Evolutionary conservation across 768 basidiomycete genomes (phyloP).

Genomic region (Favolaschia claudopus): DNA sequence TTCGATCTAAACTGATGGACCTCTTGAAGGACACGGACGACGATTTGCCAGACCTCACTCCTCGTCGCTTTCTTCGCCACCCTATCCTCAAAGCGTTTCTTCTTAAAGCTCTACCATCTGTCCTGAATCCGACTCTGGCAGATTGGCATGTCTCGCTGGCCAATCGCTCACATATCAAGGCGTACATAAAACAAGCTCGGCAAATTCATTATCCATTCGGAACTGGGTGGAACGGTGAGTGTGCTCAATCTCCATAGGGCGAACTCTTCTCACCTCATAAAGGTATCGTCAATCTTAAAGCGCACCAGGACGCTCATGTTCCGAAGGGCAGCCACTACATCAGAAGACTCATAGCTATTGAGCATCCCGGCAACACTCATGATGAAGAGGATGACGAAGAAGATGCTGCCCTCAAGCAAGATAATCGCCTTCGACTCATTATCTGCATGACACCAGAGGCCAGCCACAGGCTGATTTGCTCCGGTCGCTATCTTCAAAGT

Average conservation of each 20-base stretch:
- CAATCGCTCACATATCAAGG: conserved; percentile 23
- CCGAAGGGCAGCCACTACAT: conserved; percentile 29
- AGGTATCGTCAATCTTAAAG: conserved; percentile 25
- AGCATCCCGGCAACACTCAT: background rate
- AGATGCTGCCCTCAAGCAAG: background rate
- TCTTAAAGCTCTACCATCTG: background rate
- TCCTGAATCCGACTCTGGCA: conserved; percentile 18
- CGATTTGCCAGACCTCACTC: conserved; percentile 31
- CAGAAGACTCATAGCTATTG: conserved; percentile 14
- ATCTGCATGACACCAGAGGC: conserved; percentile 34
- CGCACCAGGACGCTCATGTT: conserved; percentile 7
- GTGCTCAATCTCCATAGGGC: background rate
- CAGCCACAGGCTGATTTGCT: conserved; percentile 22
- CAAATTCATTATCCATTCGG: conserved; percentile 5
- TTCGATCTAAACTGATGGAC: background rate
- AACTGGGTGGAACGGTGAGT: conserved; percentile 28
- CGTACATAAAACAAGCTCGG: conserved; percentile 21
- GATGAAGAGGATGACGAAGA: conserved; percentile 21
- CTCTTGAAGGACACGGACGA: conserved; percentile 13
- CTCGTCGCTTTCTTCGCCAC: conserved; percentile 22
- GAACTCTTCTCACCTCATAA: conserved; percentile 3
- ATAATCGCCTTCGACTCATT: conserved; percentile 22
- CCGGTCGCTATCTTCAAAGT: conserved; percentile 32
- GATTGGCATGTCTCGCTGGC: conserved; percentile 31
- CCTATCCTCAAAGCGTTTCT: conserved; percentile 20